Base-by-base conservation (phyloP, 805 yeast species). In the Candida morakotiae region DNA sequence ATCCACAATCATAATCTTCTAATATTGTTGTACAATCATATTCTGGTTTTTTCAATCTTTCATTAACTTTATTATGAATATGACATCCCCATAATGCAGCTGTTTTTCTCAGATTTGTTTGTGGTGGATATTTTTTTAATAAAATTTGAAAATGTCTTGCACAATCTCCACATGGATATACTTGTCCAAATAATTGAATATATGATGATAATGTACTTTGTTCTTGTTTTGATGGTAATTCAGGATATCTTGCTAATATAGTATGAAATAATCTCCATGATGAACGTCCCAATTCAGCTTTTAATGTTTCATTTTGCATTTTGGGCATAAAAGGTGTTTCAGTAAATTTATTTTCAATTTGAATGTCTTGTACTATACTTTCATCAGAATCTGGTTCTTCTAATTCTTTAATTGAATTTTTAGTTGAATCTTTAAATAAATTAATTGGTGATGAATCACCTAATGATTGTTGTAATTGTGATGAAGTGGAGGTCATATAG, bases 81-180 rank as follows among this genome's bases (percentile, higher is more conserved):
- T 83, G 83, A 55, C 98, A 93, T 1, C 98, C 98, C 98, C 98
- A 93, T 46, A 86, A 64, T 0, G 96, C 87, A 1, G 98, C 98
- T 3, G 77, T 74, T 43, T 79, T 78, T 40, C 96, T 71, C 16
- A 83, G 72, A 6, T 77, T 68, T 3, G 83, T 71, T 53, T 93
- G 98, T 2, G 96, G 96, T 1, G 98, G 98, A 52, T 68, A 81
- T 49, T 82, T 71, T 39, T 66, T 53, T 39, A 93, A 61, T 46
- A 91, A 62, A 53, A 75, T 62, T 45, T 75, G 83, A 59, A 93
- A 93, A 59, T 93, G 98, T 46, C 86, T 70, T 0, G 98, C 97
- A 62, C 98, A 93, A 56, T 91, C 97, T 3, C 95, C 95, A 62
- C 98, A 91, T 0, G 98, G 98, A 47, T 93, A 93, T 8, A 93